A percentile compares a stretch with the other conserved stretches of the same genome.
phyloP scores from a whole-genome alignment of 2,329 filamentous ascomycete genomes.

The Ophiostoma tasmaniense region DNA sequence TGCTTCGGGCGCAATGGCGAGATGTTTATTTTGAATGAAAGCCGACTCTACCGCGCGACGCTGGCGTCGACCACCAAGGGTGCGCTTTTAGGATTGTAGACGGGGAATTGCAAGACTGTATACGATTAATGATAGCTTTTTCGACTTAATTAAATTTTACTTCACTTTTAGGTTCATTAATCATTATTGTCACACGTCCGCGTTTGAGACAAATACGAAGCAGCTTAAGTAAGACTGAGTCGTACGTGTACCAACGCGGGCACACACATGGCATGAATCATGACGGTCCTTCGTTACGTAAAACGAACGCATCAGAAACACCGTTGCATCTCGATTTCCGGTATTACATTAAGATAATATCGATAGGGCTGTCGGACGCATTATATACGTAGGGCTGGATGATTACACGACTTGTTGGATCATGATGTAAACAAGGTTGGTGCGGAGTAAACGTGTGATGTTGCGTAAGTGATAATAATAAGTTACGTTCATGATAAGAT shows the following conservation, averaged over 20 bases:
- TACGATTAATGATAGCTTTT: neutral
- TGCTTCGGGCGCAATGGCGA: slow-evolving; percentile 36
- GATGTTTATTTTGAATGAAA: slow-evolving; percentile 40
- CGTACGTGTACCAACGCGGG: neutral
- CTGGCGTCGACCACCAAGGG: slow-evolving; percentile 12
- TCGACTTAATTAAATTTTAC: neutral
- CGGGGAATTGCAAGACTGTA: neutral
- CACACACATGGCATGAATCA: neutral
- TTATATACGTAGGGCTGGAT: neutral
- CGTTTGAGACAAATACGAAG: neutral
- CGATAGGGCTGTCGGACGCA: neutral
- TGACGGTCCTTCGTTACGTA: neutral
- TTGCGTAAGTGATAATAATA: neutral
- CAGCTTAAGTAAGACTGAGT: neutral
- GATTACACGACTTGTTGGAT: neutral
- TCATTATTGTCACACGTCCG: neutral
- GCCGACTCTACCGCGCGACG: slow-evolving; percentile 33
- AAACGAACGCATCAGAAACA: neutral
- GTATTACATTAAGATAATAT: neutral
- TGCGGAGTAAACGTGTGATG: neutral
- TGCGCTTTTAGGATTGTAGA: slow-evolving; percentile 13
- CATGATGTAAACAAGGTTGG: neutral
- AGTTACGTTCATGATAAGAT: too few species aligned
- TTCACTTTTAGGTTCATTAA: neutral
- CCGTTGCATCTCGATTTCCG: neutral